These are phyloP conservation scores for Dactylellina sp. DNA, from an alignment of 2,329 filamentous ascomycete species.

Conservation along the genomic window DNA sequence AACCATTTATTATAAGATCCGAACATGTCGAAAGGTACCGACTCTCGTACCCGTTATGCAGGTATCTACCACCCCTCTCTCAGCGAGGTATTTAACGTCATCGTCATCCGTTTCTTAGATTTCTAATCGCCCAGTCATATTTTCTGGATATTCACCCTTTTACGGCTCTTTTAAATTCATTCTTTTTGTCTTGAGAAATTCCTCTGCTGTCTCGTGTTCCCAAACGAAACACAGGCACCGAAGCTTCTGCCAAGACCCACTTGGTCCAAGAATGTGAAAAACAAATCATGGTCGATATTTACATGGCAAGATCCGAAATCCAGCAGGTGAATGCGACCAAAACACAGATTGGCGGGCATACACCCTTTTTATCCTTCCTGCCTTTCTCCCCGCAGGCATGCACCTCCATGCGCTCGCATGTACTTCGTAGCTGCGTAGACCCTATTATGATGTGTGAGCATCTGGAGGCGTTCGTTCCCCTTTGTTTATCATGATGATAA, in stretches of 20 bases:
- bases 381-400: neutral
- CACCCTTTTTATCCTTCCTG: neutral
- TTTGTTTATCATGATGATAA: constrained; percentile 2
- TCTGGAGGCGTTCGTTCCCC: too few species aligned
- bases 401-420: neutral
- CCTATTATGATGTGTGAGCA: too few species aligned
- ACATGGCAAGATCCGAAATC: constrained; percentile 39
- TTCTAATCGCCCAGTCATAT: constrained; percentile 9
- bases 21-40: constrained; percentile 28
- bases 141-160: constrained; percentile 4
- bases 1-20: constrained; percentile 41
- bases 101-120: constrained; percentile 18
- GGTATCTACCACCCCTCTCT: constrained; percentile 10
- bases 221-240: constrained; percentile 1
- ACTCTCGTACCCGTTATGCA: constrained; percentile 19
- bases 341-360: neutral
- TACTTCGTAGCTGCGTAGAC: too few species aligned
- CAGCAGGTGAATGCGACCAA: constrained; percentile 38
- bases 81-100: constrained; percentile 50
- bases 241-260: constrained; percentile 18
- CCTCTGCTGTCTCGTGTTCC: neutral
- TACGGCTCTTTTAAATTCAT: constrained; percentile 1
- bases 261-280: constrained; percentile 32
- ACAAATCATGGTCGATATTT: constrained; percentile 19
- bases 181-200: neutral